Evolutionary conservation across 225 moss, liverwort and hornwort genomes (phyloP), one percentile per base, ranked within the genome.

Genomic region (Marchantia polymorpha): DNA sequence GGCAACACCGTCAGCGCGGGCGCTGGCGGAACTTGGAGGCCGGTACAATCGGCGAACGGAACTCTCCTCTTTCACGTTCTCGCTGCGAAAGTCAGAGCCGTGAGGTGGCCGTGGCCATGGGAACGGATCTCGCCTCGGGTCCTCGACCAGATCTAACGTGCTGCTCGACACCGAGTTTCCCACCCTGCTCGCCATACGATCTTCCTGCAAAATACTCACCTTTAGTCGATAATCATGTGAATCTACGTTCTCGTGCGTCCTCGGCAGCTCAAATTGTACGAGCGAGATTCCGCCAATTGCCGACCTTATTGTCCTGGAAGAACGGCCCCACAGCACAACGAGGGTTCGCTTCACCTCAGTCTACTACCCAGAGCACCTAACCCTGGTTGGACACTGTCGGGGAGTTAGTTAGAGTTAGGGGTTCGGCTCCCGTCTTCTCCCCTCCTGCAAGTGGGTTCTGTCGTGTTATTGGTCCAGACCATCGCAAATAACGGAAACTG

Each of bases 401-500:
- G 31, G 68, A 7, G 68, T 68, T 68, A 15, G n/a, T 46, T 65
- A 65, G 65, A 15, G n/a, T 46, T 65, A 65, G 65, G 65, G 65
- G 10, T 11, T 11, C 11, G 65, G 2, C 39, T 39, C 39, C 39
- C 39, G 39, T 39, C 39, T 39, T 39, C 17, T 59, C 17, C 26
- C 23, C 25, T 64, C 25, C 26, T 14, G 12, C 39, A 68, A 66
- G 31, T 39, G 31, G 10, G 56, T 56, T 12, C 19, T 56, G 68
- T 31, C 13, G 31, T 68, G 39, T 13, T 16, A 68, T 14, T 68
- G 68, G 68, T 17, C 50, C 25, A 23, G 52, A 3, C 23, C 49
- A 52, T 52, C 25, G 72, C 9, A 54, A 52, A 73, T 73, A 73
- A 73, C 73, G 73, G 73, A 26, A 73, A 73, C 73, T 73, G 52